Evolutionary conservation across 2,329 filamentous ascomycete species (phyloP).

Genomic region (Fusarium neocosmosporiellum): DNA sequence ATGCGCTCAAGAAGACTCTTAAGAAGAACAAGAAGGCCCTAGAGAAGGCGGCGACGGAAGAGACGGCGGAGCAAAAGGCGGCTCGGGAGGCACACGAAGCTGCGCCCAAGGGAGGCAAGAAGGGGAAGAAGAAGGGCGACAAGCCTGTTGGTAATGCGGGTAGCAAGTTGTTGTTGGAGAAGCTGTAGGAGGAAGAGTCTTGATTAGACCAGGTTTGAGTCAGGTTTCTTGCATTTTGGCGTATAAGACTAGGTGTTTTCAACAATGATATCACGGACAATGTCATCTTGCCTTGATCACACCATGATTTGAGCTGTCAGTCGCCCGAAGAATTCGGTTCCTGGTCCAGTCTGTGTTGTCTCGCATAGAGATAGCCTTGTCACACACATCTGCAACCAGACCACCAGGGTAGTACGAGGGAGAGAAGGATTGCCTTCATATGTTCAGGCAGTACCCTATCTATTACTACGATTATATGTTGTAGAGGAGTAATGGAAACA

Average conservation of each 20-base stretch:
- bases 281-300: conserved; percentile 18
- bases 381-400: conserved; percentile 7
- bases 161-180: conserved; percentile 69
- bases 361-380: not conserved
- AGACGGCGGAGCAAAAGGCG: conserved; percentile 64
- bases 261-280: conserved; percentile 39
- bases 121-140: conserved; percentile 56
- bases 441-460: not conserved
- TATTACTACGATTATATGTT: not conserved
- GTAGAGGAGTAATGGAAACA: not conserved
- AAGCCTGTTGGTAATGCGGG: conserved; percentile 70
- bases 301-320: not conserved
- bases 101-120: conserved; percentile 56
- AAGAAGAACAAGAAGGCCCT: conserved; percentile 79
- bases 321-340: not conserved
- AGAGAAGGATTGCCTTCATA: conserved; percentile 1
- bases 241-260: conserved; percentile 40
- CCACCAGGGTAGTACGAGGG: conserved; percentile 18
- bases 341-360: not conserved
- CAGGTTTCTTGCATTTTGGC: conserved; percentile 36
- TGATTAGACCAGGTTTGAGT: conserved; percentile 7
- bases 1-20: conserved; percentile 75
- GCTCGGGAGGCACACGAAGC: conserved; percentile 62
- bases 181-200: conserved; percentile 52
- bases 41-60: conserved; percentile 72